Evolutionary conservation across 768 basidiomycete species (phyloP), one percentile per base, ranked within the genome.

Genomic region (Pulveroboletus sp.): DNA sequence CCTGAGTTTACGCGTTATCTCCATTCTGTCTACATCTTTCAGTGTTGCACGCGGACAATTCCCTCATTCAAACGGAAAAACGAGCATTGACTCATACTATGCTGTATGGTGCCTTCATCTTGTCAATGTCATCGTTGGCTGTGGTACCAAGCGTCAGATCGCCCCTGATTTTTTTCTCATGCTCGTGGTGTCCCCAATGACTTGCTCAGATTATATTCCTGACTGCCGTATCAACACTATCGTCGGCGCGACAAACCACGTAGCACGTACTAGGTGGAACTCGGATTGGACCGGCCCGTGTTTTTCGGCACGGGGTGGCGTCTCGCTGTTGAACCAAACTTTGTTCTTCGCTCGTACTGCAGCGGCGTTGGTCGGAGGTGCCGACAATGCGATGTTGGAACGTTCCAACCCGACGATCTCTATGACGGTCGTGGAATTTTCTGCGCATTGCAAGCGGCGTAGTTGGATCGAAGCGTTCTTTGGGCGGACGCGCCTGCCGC

Each of bases 201-300:
- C n/a, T n/a, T n/a, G n/a, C n/a, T n/a, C n/a, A n/a, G n/a, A n/a
- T n/a, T n/a, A n/a, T n/a, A n/a, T n/a, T n/a, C n/a, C n/a, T n/a
- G n/a, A n/a, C 51, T n/a, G 76, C 35, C 71, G 73, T 44, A 76
- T 71, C 36, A 64, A 69, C 51, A 59, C 68, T 32, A 34, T 76
- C n/a, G 75, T 76, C 10, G 71, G 73, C 16, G 71, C 49, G 73
- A 75, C 17, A 63, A 38, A 77, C 77, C 13, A 76, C 76, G 16
- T 78, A 70, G 62, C 62, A 56, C 17, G 47, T 77, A n/a, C n/a
- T n/a, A n/a, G n/a, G n/a, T n/a, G 69, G 70, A 27, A 63, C 64
- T 6, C 58, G 57, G 30, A n/a, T 27, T 5, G n/a, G 30, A 26
- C n/a, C n/a, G n/a, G n/a, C n/a, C 67, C n/a, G n/a, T n/a, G n/a